Base-by-base conservation (phyloP, 441 rosid species). In the Syzygium malaccense region DNA sequence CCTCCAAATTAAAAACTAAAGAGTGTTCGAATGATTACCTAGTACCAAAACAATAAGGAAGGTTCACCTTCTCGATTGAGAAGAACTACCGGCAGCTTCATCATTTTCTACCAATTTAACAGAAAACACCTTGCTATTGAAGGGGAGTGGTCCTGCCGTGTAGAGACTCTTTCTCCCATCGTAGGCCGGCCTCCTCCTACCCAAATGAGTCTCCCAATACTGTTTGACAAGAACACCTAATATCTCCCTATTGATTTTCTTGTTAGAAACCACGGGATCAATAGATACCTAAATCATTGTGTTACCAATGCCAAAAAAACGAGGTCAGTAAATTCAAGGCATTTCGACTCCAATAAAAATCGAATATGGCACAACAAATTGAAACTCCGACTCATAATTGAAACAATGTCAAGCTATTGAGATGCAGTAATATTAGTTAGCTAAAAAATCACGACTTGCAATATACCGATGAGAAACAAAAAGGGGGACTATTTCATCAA, bases 111-210 rank as follows among this genome's bases (percentile, higher is more conserved):
- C 55, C 26, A 97, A 54, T 66, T 62, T 91, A 8, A 97, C 92
- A 19, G 87, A 88, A 89, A 97, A 96, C 71, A 93, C 96, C 89
- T 93, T 94, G 0, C 95, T 92, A 0, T 90, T 90, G n/a, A 97
- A 97, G 1, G 97, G 98, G 7, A 97, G 87, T 1, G 93, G 85
- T 3, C 98, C 99, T 4, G 98, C 96, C 1, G 97, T 97, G 86
- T 92, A 95, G 4, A 96, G 86, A 51, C 94, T 93, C 90, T 96
- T 96, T 88, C 91, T 87, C 2, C 99, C 98, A 92, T 97, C 98
- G 86, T 94, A 97, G 1, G 98, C 98, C 14, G 94, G 95, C 23
- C 4, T 51, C 53, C 92, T 88, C 23, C 83, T 14, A 2, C 90
- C 95, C 85, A 97, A 62, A 30, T 95, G 94, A 0, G 96, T 91